phyloP scores from a whole-genome alignment of 2,329 filamentous ascomycete genomes.

The Pseudogymnoascus sp. region DNA sequence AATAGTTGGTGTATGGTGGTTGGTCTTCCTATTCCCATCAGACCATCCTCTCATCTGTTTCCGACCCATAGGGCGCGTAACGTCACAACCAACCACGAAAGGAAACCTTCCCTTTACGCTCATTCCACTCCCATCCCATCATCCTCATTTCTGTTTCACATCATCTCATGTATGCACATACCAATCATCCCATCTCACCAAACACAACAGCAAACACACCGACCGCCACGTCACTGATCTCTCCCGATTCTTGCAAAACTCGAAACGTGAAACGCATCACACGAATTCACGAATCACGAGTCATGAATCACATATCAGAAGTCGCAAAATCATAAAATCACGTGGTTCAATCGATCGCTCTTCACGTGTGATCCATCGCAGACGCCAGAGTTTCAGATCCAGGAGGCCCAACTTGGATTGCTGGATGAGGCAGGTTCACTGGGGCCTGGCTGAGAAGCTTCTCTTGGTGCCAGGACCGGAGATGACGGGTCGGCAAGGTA shows the following conservation, averaged over 20 bases:
- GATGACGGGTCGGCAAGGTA: background rate
- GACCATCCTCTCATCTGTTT: constrained; percentile 3
- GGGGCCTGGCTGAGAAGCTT: constrained; percentile 1
- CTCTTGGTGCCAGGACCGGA: background rate
- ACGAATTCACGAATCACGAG: background rate
- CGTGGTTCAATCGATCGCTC: background rate
- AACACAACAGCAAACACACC: constrained; percentile 2
- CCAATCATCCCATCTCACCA: constrained; percentile 1
- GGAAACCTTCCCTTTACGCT: background rate
- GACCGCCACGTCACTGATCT: background rate
- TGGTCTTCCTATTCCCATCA: background rate
- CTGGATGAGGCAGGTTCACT: background rate
- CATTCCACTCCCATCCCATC: background rate
- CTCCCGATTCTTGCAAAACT: background rate
- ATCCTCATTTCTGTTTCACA: constrained; percentile 5
- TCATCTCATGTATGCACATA: background rate
- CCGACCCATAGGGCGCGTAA: constrained; percentile 6
- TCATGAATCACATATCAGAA: background rate
- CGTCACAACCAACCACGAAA: constrained; percentile 4
- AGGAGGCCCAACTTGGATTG: background rate
- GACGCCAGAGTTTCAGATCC: background rate
- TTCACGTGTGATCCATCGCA: background rate
- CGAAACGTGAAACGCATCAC: constrained; percentile 8
- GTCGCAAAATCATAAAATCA: background rate
- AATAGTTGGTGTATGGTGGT: background rate